Evolutionary conservation across 1,139 yeast genomes (phyloP), one percentile per base, ranked within the genome.

Genomic region (Sugiyamaella pinicola): DNA sequence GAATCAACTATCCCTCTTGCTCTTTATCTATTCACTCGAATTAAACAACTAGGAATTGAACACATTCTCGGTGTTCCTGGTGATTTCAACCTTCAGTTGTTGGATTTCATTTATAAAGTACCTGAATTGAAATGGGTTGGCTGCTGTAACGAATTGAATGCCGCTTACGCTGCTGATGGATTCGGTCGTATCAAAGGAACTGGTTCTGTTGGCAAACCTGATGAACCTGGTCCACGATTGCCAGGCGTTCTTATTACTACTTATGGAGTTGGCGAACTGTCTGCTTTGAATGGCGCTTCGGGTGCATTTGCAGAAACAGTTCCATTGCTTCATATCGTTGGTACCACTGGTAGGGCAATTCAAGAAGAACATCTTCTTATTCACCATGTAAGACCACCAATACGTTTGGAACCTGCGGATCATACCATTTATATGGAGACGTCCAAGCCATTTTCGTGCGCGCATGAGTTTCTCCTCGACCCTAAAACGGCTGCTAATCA

Each of bases 211-310:
- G 93, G 86, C 61, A 91, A 89, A 18, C 85, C 84, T 64, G 12
- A 34, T 4, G 81, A 87, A 18, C 79, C 87, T 57, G 77, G 76
- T 43, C 70, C 78, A 35, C 64, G 66, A 31, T 56, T 63, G 2
- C 74, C 75, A 2, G 75, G 72, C 26, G 76, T 68, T 10, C 55
- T 73, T 42, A 64, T 73, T 54, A 81, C 88, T 38, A 83, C 88
- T 15, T 86, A 77, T 69, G 96, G 96, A 53, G 96, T 89, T 47
- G 96, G 96, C 55, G 96, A 88, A 71, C 78, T 88, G 56, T 82
- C 88, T 52, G 96, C 96, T 12, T 70, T 88, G 59, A 89, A 88
- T 71, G 96, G 95, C 49, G 77, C 87, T 57, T 81, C 91, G 46
- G 95, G 96, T 58, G 82, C 95, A 6, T 85, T 79, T 70, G 85